phyloP scores from a whole-genome alignment of 2,329 filamentous ascomycete genomes.

The Scedosporium dehoogii region DNA sequence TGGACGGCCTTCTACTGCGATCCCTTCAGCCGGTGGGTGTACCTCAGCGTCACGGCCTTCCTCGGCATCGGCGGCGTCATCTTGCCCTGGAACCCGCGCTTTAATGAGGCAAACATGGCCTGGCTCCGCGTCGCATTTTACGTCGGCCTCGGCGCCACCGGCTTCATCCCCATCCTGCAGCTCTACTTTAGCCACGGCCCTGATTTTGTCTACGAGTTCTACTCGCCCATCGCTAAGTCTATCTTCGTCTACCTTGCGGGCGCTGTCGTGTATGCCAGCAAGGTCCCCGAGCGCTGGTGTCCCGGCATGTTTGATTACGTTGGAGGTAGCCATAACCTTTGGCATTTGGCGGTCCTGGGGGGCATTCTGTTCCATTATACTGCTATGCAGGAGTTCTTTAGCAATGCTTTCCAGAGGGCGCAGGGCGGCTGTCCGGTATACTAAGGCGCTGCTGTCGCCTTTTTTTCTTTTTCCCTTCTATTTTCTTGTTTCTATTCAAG shows the following conservation, averaged over 20 bases:
- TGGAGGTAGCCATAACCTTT: constrained; percentile 92
- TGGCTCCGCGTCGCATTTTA: constrained; percentile 92
- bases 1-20: constrained; percentile 99
- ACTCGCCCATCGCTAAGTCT: constrained; percentile 76
- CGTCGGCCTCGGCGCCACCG: constrained; percentile 74
- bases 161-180: constrained; percentile 81
- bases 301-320: constrained; percentile 93
- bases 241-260: constrained; percentile 77
- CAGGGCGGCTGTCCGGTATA: constrained; percentile 47
- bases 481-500: constrained; percentile 2
- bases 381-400: constrained; percentile 93
- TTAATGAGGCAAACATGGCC: constrained; percentile 86
- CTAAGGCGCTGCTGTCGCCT: constrained; percentile 15
- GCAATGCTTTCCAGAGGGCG: constrained; percentile 62
- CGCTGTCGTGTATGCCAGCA: constrained; percentile 80
- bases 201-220: constrained; percentile 81
- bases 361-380: constrained; percentile 96
- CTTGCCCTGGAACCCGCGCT: constrained; percentile 89
- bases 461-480: background rate
- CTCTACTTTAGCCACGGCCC: constrained; percentile 67
- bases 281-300: constrained; percentile 85
- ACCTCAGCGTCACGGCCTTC: constrained; percentile 71
- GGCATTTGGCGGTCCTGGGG: constrained; percentile 89
- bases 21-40: constrained; percentile 72
- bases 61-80: constrained; percentile 83